These are phyloP conservation scores for Dioscorea zingiberensis DNA, from an alignment of 106 monocot genomes.

Conservation along the genomic window DNA sequence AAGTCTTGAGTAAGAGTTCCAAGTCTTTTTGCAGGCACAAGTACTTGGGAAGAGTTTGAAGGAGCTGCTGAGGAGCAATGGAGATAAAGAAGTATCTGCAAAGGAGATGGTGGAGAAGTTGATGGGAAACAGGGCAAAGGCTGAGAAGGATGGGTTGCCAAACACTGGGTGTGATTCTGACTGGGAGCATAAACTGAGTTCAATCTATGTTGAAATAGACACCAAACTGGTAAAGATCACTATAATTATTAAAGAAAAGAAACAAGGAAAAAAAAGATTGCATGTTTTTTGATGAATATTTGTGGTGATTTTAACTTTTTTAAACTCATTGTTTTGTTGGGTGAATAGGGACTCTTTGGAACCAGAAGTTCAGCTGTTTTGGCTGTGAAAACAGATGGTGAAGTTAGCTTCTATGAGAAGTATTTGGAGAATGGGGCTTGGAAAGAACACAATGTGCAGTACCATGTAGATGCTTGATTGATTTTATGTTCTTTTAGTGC, in stretches of 20 bases:
- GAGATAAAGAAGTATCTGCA: constrained; percentile 28
- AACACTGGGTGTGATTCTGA: constrained; percentile 69
- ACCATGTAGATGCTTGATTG: constrained; percentile 10
- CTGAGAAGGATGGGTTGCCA: constrained; percentile 42
- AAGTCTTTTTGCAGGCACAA: constrained; percentile 28
- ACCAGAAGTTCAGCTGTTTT: constrained; percentile 39
- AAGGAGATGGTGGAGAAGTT: constrained; percentile 52
- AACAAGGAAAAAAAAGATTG: too few species aligned
- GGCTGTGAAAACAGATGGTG: constrained; percentile 26
- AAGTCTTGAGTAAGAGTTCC: neutral
- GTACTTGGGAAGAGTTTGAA: constrained; percentile 31
- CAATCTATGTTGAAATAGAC: constrained; percentile 60
- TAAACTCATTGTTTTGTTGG: neutral
- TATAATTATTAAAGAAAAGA: too few species aligned
- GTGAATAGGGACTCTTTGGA: constrained; percentile 32
- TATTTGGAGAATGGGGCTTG: constrained; percentile 37
- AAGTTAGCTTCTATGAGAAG: constrained; percentile 49
- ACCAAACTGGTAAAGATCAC: constrained; percentile 40
- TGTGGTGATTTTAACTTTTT: too few species aligned
- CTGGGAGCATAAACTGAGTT: constrained; percentile 57
- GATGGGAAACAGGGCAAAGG: constrained; percentile 54
- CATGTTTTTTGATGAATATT: too few species aligned
- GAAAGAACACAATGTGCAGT: constrained; percentile 43
- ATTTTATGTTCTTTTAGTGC: too few species aligned
- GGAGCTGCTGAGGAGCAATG: constrained; percentile 31